Evolutionary conservation across 176 grass and related monocot species (phyloP).

Genomic region (Juncus effusus): DNA sequence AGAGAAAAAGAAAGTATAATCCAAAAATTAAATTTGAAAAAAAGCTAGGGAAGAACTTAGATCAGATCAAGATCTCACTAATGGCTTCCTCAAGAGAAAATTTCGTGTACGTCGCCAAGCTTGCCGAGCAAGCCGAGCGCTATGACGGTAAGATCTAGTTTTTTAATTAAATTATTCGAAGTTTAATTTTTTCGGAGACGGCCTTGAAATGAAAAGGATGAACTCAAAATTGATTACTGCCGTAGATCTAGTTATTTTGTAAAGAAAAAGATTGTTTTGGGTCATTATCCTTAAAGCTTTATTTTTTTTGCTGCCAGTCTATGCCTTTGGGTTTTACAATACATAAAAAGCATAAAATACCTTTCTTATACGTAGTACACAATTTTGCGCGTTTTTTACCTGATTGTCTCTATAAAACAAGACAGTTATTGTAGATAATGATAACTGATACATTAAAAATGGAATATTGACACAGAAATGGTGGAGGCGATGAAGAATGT

Average conservation of each 20-base stretch:
- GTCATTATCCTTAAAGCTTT: neutral
- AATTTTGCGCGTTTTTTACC: neutral
- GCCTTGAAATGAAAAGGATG: neutral
- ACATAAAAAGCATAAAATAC: too few species aligned
- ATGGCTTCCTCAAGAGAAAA: conserved; percentile 23
- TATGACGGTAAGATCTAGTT: conserved; percentile 16
- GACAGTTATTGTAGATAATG: conserved; percentile 1
- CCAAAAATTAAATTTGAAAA: too few species aligned
- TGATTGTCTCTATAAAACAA: neutral
- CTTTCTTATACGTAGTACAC: too few species aligned
- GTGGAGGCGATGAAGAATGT: conserved; percentile 58
- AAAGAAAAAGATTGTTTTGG: neutral
- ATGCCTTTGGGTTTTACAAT: conserved; percentile 8
- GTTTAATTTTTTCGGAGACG: neutral
- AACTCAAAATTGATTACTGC: too few species aligned
- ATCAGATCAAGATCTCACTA: conserved; percentile 26
- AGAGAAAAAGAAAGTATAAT: too few species aligned
- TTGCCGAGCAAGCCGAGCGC: conserved; percentile 31
- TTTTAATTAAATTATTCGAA: neutral
- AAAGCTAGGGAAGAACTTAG: conserved; percentile 1
- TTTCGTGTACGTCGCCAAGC: conserved; percentile 33
- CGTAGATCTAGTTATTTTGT: neutral
- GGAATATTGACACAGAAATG: conserved; percentile 40
- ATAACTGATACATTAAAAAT: neutral
- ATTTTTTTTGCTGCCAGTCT: neutral